phyloP scores from a whole-genome alignment of 176 grass and related monocot species.

The Secale cereale region DNA sequence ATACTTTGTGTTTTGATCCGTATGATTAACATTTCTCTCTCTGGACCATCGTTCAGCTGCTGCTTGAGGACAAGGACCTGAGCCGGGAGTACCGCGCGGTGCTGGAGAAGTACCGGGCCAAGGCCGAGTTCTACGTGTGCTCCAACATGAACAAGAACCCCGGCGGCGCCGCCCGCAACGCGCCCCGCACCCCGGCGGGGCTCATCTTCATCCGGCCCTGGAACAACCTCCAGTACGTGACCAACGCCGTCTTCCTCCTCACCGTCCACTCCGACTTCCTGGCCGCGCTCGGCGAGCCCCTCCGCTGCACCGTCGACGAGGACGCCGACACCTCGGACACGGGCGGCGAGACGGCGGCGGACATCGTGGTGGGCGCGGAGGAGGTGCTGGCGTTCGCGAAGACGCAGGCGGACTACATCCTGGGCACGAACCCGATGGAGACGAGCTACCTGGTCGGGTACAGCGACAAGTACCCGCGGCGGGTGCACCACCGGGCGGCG shows the following conservation, averaged over 20 bases:
- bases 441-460: conserved; percentile 81
- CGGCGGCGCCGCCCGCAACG: conserved; percentile 53
- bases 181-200: conserved; percentile 67
- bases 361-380: not conserved
- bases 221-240: conserved; percentile 94
- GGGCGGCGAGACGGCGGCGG: not conserved
- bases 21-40: not conserved
- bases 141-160: conserved; percentile 71
- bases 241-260: conserved; percentile 75
- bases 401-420: conserved; percentile 69
- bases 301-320: conserved; percentile 27
- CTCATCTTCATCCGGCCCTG: conserved; percentile 73
- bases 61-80: conserved; percentile 55
- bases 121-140: conserved; percentile 76
- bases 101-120: conserved; percentile 51
- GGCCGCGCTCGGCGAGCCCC: conserved; percentile 22
- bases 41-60: conserved; percentile 34
- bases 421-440: conserved; percentile 64
- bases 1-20: not conserved
- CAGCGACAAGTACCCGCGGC: conserved; percentile 42
- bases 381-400: conserved; percentile 59
- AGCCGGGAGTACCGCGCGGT: conserved; percentile 24
- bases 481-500: conserved; percentile 83
- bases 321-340: not conserved
- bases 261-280: conserved; percentile 65